Percentiles rank a stretch among this genome's conserved stretches.
Evolutionary conservation across 164 flowering plant genomes (phyloP).

Genomic region (Piper betle): DNA sequence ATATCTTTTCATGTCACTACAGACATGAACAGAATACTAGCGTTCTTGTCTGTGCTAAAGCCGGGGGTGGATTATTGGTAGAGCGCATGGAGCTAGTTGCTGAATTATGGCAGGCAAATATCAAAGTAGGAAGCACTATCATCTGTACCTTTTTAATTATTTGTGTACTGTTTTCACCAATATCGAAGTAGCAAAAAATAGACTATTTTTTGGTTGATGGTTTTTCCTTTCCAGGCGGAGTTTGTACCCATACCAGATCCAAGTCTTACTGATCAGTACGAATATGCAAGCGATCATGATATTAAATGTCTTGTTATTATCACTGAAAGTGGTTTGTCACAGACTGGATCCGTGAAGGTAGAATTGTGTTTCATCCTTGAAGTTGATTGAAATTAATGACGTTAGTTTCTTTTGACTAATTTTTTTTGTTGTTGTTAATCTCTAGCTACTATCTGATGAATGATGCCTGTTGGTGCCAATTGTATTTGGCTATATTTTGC

Average conservation of each 20-base stretch:
- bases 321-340: conserved; percentile 63
- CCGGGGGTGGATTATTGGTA: conserved; percentile 81
- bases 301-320: conserved; percentile 78
- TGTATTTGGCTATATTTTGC: too few species aligned
- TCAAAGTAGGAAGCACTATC: conserved; percentile 34
- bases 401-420: too few species aligned
- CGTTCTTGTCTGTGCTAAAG: conserved; percentile 84
- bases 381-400: background rate
- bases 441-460: too few species aligned
- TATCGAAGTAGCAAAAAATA: background rate
- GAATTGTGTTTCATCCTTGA: conserved; percentile 1
- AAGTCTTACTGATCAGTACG: conserved; percentile 93
- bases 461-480: too few species aligned
- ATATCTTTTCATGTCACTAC: conserved; percentile 5
- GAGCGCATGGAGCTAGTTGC: conserved; percentile 90
- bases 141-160: background rate
- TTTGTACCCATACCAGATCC: conserved; percentile 79
- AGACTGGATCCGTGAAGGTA: conserved; percentile 67
- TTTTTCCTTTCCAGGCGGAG: conserved; percentile 53
- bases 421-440: too few species aligned
- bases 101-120: conserved; percentile 75
- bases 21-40: conserved; percentile 48
- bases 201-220: background rate
- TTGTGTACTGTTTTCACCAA: background rate
- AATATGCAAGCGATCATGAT: conserved; percentile 93